A percentile compares a stretch with the other conserved stretches of the same genome.
Evolutionary conservation across 2,329 filamentous ascomycete species (phyloP).

Genomic region (Fusarium sp.): DNA sequence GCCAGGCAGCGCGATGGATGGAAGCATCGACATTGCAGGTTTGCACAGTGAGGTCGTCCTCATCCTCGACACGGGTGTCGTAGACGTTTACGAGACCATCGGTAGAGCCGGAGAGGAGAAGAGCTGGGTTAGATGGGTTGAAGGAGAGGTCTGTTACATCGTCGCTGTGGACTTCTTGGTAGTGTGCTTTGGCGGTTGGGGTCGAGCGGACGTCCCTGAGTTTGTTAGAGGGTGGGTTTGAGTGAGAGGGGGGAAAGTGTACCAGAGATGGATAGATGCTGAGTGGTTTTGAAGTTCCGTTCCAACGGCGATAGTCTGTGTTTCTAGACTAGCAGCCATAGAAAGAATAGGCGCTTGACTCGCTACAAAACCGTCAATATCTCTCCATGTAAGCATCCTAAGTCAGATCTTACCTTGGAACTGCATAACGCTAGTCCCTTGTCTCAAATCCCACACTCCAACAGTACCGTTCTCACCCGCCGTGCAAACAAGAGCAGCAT

Average conservation of each 20-base stretch:
- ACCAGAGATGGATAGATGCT: conserved; percentile 73
- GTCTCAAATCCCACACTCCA: conserved; percentile 73
- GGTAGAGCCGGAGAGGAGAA: conserved; percentile 81
- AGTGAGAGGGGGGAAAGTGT: conserved; percentile 31
- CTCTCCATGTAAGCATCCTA: no score
- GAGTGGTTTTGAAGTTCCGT: conserved; percentile 77
- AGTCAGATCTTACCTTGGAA: conserved; percentile 54
- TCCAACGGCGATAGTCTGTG: conserved; percentile 75
- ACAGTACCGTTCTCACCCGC: conserved; percentile 78
- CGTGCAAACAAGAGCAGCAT: conserved; percentile 70
- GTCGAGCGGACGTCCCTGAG: conserved; percentile 68
- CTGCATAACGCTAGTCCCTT: conserved; percentile 57
- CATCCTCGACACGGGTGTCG: conserved; percentile 75
- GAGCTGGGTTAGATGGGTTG: conserved; percentile 68
- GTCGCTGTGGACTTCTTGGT: conserved; percentile 75
- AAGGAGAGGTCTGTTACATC: conserved; percentile 71
- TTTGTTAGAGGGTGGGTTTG: background rate
- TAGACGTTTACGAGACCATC: conserved; percentile 84
- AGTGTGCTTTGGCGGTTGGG: conserved; percentile 62
- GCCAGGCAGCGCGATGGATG: conserved; percentile 79
- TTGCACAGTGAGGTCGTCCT: conserved; percentile 82
- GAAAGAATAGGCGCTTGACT: conserved; percentile 68
- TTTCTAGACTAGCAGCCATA: conserved; percentile 68
- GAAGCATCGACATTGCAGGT: conserved; percentile 83
- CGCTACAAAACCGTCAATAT: conserved; percentile 48